Base-by-base conservation (phyloP, 805 yeast species). In the Nematodospora valgi region DNA sequence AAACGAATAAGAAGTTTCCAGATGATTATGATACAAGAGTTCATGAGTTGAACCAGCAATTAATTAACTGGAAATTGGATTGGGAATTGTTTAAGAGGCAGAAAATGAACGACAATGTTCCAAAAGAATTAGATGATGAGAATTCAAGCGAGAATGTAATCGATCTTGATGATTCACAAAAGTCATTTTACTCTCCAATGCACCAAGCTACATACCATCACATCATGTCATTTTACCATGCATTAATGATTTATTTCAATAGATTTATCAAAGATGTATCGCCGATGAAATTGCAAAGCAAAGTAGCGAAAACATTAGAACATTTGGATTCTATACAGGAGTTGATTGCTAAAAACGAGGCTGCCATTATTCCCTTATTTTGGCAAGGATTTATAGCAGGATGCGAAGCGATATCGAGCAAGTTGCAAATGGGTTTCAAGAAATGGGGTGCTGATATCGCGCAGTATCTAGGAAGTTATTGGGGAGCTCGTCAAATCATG, bases 341-440 rank as follows among this genome's bases (percentile, higher is more conserved):
- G 26, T 61, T 85, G 32, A 77, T 81, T 22, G 71, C 72, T 5
- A 59, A 69, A 14, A 78, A 75, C 17, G 62, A 66, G 34, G 78
- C 81, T 1, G 72, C 82, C 14, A 77, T 78, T 33, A 76, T 82
- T 23, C 95, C 96, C 4, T 62, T 86, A 22, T 78, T 86, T 47
- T 87, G 95, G 93, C 91, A 84, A 51, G 94, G 93, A 0, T 87
- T 87, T 46, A 81, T 87, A 28, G 88, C 91, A 1, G 95, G 94
- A 0, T 82, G 93, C 49, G 87, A 84, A 42, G 82, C 88, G 8
- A 72, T 75, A 40, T 75, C 80, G 5, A 47, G 57, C 1, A 67
- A 65, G 23, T 57, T 80, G 23, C 91, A 84, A 44, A 59, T 70
- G 40, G 80, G 86, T 27, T 86, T 76, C 59, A 80, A 77, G 49